Percentiles rank a stretch among this genome's conserved stretches.
Conservation (phyloP, 768 basidiomycete species). For the Strobilomyces echinocephalus region DNA sequence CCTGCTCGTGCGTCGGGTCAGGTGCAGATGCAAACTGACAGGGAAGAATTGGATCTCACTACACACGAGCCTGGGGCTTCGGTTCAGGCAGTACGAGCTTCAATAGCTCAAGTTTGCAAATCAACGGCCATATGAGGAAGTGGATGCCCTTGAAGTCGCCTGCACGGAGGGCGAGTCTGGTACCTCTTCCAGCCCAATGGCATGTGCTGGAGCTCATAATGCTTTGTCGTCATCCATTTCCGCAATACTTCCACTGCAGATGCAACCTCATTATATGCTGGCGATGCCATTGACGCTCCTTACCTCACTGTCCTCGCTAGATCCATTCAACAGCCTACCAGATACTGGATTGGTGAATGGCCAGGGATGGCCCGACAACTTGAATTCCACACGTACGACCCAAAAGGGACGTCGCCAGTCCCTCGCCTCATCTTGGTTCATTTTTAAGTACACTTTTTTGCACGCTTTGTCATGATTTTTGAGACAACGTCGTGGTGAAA, state of each 20-base stretch:
- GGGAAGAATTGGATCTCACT: neutral
- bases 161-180: neutral
- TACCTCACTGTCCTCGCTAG: neutral
- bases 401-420: neutral
- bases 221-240: neutral
- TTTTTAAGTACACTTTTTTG: no score
- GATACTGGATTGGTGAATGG: slow-evolving; percentile 23
- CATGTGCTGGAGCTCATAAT: neutral
- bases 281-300: slow-evolving; percentile 3
- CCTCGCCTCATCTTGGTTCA: no score
- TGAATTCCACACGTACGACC: neutral
- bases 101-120: slow-evolving; percentile 78
- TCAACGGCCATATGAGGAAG: slow-evolving; percentile 57
- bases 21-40: neutral
- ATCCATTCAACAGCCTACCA: slow-evolving; percentile 14
- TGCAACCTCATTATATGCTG: slow-evolving; percentile 3
- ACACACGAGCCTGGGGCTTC: slow-evolving; percentile 31
- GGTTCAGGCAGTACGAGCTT: slow-evolving; percentile 88
- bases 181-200: neutral
- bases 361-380: slow-evolving; percentile 18
- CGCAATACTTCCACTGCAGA: slow-evolving; percentile 1
- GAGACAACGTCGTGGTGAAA: no score
- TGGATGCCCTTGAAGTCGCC: slow-evolving; percentile 36
- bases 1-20: neutral
- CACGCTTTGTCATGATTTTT: no score